Base-by-base conservation (phyloP, 2,329 filamentous ascomycete species). In the Cladosporium sp. region DNA sequence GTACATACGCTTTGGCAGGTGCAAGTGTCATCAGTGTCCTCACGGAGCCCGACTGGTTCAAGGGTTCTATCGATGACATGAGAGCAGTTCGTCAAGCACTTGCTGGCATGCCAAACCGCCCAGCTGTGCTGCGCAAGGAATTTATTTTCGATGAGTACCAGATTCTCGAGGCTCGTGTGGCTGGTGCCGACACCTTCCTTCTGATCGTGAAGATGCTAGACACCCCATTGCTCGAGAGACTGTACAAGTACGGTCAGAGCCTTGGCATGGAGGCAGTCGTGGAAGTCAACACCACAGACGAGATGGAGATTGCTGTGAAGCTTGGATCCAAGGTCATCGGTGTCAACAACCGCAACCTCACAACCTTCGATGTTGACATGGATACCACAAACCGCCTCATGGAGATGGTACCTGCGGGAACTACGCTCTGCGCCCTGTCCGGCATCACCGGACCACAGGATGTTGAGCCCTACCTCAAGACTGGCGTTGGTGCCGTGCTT, bases 71-170 rank as follows among this genome's bases (percentile, higher is more conserved):
- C 68, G 94, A 99, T 66, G 95, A 99, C 76, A 82, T 99, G 64
- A 88, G 91, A 67, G 88, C 90, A 38, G 95, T 98, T 34, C 88
- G 95, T 54, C 91, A 94, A 78, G 93, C 92, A 59, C 82, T 99
- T n/a, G 88, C 93, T 72, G 90, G 91, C 14, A 93, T 99, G 89
- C 90, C 92, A 1, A 96, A 97, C 76, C 87, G 95, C 62, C 96
- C 95, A 2, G 96, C 94, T 1, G 87, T 99, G 14, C 82, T 99
- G 34, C 89, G 96, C 28, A 99, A 99, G 77, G 95, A 99, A 73
- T 99, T 99, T 74, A 88, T 99, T 49, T 99, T 98, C 74, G 93
- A 98, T 55, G 93, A 98, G 77, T 99, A 99, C 76, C 95, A 99
- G 78, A 98, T 99, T 64, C 84, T 99, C 7, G 95, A 99, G 79